phyloP scores from a whole-genome alignment of 176 grass and related monocot species.

The Hyparrhenia diplandra region DNA sequence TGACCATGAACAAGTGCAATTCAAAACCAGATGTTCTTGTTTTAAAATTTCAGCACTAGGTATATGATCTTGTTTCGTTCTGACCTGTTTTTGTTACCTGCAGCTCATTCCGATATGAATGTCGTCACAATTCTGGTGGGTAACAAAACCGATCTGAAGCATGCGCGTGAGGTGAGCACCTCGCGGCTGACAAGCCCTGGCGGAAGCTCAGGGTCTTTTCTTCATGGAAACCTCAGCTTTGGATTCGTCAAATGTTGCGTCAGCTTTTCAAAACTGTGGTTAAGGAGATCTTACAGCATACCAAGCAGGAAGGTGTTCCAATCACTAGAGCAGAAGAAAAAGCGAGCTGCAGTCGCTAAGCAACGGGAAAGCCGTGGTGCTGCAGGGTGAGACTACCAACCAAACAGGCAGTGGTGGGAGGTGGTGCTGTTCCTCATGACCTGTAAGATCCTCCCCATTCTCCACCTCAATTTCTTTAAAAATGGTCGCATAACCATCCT shows the following conservation, averaged over 20 bases:
- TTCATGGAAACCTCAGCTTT: conserved; percentile 89
- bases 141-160: conserved; percentile 69
- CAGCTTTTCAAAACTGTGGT: conserved; percentile 78
- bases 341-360: conserved; percentile 56
- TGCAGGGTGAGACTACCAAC: conserved; percentile 50
- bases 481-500: background rate
- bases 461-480: background rate
- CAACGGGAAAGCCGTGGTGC: conserved; percentile 52
- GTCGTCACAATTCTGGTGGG: conserved; percentile 80
- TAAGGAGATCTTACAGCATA: conserved; percentile 80
- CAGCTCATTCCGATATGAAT: conserved; percentile 90
- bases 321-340: conserved; percentile 73
- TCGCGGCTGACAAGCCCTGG: conserved; percentile 60
- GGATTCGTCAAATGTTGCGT: conserved; percentile 71
- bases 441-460: conserved; percentile 29
- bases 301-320: conserved; percentile 87
- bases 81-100: background rate
- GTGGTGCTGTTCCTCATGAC: conserved; percentile 82
- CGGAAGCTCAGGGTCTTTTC: conserved; percentile 68
- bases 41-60: background rate
- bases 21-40: background rate
- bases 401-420: conserved; percentile 34
- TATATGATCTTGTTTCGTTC: background rate
- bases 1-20: background rate
- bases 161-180: conserved; percentile 63